A percentile compares a stretch with the other conserved stretches of the same genome.
Conservation (phyloP, 108 stramenopile species). For the Stephanodiscus minutulus region DNA sequence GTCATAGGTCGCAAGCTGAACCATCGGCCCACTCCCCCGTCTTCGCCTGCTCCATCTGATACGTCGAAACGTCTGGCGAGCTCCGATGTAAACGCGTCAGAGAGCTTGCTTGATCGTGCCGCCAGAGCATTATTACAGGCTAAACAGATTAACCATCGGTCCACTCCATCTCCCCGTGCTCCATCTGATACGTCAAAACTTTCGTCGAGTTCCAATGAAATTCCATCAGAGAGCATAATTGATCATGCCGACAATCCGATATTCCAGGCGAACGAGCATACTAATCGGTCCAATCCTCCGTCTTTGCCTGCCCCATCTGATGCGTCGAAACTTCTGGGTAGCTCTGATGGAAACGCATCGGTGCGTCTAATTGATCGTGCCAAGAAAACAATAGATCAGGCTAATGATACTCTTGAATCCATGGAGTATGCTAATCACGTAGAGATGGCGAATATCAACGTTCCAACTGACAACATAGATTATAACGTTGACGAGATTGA, state of each 20-base stretch:
- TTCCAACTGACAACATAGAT: background rate
- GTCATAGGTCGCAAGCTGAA: slow-evolving; percentile 46
- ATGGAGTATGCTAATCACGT: background rate
- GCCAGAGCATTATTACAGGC: slow-evolving; percentile 7
- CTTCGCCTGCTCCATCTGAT: background rate
- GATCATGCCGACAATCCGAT: slow-evolving; percentile 20
- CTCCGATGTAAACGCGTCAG: background rate
- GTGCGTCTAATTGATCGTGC: slow-evolving; percentile 23
- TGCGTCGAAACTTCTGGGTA: background rate
- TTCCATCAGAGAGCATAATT: slow-evolving; percentile 11
- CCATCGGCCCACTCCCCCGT: slow-evolving; percentile 1
- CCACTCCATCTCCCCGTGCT: background rate
- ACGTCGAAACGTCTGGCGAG: background rate
- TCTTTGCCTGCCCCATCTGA: background rate
- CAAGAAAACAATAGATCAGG: slow-evolving; percentile 18
- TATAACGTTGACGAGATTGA: background rate
- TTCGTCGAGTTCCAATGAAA: background rate
- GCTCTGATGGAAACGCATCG: background rate
- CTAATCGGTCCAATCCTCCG: slow-evolving; percentile 1
- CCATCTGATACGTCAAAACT: background rate
- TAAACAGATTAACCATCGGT: slow-evolving; percentile 7
- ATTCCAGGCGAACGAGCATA: slow-evolving; percentile 8
- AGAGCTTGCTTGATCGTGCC: slow-evolving; percentile 23
- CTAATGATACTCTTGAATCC: background rate
- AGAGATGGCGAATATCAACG: background rate